Evolutionary conservation across 352 stramenopile species (phyloP).

Genomic region (Phytophthora hibernalis): DNA sequence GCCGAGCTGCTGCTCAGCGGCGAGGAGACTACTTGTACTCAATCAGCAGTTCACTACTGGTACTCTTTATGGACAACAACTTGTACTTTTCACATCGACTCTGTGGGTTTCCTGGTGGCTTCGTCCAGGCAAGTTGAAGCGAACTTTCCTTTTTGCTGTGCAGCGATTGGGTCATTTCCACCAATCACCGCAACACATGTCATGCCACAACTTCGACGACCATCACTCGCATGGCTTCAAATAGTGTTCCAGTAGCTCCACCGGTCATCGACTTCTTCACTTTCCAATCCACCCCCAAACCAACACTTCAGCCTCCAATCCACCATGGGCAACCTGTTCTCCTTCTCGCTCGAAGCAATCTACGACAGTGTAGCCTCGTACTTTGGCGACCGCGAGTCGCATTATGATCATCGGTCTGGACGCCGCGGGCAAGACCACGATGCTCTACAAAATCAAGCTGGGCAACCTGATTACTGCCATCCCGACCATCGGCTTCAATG

Average conservation of each 20-base stretch:
- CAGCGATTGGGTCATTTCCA: conserved; percentile 10
- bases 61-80: too few species aligned
- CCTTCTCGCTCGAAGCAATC: conserved; percentile 42
- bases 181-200: conserved; percentile 28
- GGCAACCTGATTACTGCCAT: conserved; percentile 74
- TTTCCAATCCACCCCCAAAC: conserved; percentile 17
- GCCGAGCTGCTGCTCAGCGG: too few species aligned
- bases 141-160: conserved; percentile 1
- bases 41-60: too few species aligned
- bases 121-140: conserved; percentile 19
- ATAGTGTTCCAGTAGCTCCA: conserved; percentile 9
- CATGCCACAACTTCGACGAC: conserved; percentile 29
- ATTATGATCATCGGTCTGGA: conserved; percentile 94
- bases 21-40: too few species aligned
- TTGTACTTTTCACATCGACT: too few species aligned
- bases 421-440: conserved; percentile 97
- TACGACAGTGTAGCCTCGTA: conserved; percentile 41
- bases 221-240: conserved; percentile 9
- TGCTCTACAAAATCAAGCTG: conserved; percentile 92
- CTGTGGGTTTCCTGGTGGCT: too few species aligned
- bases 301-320: not conserved
- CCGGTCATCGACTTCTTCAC: conserved; percentile 4
- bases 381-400: conserved; percentile 48
- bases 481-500: conserved; percentile 90
- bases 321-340: conserved; percentile 62